Base-by-base conservation (phyloP, 768 basidiomycete genomes). In the Boletellus ananas region DNA sequence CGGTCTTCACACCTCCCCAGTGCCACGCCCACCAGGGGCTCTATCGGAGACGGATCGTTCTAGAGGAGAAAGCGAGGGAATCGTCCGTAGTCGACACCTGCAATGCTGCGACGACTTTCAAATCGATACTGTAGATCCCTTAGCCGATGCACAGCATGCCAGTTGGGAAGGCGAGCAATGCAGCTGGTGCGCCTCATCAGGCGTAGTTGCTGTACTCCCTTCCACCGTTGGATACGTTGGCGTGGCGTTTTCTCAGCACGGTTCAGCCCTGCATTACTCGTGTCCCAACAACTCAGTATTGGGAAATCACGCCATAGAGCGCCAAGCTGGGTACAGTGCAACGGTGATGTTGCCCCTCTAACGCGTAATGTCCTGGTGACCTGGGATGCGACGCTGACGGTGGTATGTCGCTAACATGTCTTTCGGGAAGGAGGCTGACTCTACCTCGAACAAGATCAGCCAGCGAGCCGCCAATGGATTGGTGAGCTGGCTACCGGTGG, bases 291-390 rank as follows among this genome's bases (percentile, higher is more conserved):
- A 70, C 34, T 65, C 70, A 1, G 74, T 70, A 57, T 34, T 63
- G 29, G 74, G 73, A 45, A 58, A 70, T 37, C 74, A 75, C 52
- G 54, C 51, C 2, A 57, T 50, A 33, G 34, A 54, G 1, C 45
- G 63, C 42, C 68, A 72, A 45, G 23, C 6, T 23, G 23, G 23
- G 23, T 23, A 23, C 23, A 6, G 6, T 6, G 60, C 48, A 79
- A 80, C 51, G 78, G 78, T 0, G 65, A 79, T 4, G 57, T 77
- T 76, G 77, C 4, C 64, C 71, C 10, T 34, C 78, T 29, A 70
- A 79, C 11, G 61, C 78, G 25, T 73, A 74, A 31, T 72, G 74
- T 51, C 68, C 65, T 34, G 44, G 57, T 23, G 55, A 57, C 44
- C 58, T 23, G 34, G 25, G 47, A 33, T 63, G 61, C 48, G 59